Evolutionary conservation across 257 asterid genomes (phyloP), one percentile per base, ranked within the genome.

Genomic region (Buddleja alternifolia): DNA sequence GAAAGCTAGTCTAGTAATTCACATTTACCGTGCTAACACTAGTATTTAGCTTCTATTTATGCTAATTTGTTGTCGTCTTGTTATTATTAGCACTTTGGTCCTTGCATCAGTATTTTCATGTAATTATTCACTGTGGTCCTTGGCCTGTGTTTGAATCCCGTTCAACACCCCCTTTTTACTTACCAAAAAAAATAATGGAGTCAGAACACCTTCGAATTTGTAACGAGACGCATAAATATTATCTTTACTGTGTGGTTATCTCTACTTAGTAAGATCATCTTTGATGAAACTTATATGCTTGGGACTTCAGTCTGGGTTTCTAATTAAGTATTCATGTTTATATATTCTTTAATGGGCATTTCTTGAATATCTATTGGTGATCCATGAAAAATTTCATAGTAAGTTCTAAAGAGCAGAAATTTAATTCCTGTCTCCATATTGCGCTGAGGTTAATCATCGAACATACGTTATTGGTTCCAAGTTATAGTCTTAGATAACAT

Each of bases 81-180:
- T 63, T 71, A 15, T 44, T 51, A 3, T 45, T 37, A 60, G 67
- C 41, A 25, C 56, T 21, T 60, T 60, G 34, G 66, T 53, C 54
- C 54, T 36, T 15, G 40, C 63, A 10, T 42, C 23, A 32, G 36
- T 4, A 9, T 45, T 51, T 66, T 19, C 2, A n/a, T n/a, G n/a
- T n/a, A n/a, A n/a, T n/a, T n/a, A n/a, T n/a, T n/a, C n/a, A n/a
- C n/a, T n/a, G n/a, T n/a, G n/a, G n/a, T n/a, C n/a, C n/a, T n/a
- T n/a, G n/a, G n/a, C n/a, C n/a, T n/a, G n/a, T n/a, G n/a, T n/a
- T n/a, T n/a, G n/a, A n/a, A n/a, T n/a, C n/a, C n/a, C n/a, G n/a
- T n/a, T n/a, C n/a, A n/a, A n/a, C n/a, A n/a, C n/a, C n/a, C n/a
- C n/a, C n/a, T n/a, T n/a, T n/a, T n/a, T n/a, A n/a, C n/a, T n/a